Base-by-base conservation (phyloP, 2,329 filamentous ascomycete genomes). In the Exophiala oligosperma region DNA sequence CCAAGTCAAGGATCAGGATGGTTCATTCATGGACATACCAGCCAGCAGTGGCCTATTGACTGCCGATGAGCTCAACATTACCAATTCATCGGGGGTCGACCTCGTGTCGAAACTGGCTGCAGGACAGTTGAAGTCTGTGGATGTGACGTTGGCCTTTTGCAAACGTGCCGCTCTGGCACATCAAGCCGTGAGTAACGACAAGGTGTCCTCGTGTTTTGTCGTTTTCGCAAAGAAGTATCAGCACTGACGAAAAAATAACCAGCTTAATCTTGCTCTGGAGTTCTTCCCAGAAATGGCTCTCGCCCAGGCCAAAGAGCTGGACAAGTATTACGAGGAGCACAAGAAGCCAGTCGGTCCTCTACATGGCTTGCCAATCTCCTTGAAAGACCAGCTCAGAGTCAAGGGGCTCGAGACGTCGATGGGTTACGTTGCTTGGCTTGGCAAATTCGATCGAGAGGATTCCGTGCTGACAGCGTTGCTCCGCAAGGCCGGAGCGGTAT, bases 281-380 rank as follows among this genome's bases (percentile, higher is more conserved):
- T 77, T 79, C 23, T 76, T 82, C 47, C 81, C 83, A 63, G 72
- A 76, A 2, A 65, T 72, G 6, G 83, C 82, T 1, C 44, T 84
- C 0, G 53, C 72, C 9, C 73, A 73, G 6, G 81, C 81, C 0
- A 68, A 71, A 17, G 65, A 74, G 24, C 74, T 84, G 0, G 81
- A 84, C 52, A 67, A 70, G 0, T 72, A 81, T 59, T 56, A 74
- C 26, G 48, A 59, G 17, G 65, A 59, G 37, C 73, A 71, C 23
- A 73, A 73, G 0, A 70, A 67, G 44, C 72, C 78, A 0, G 66
- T 81, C 1, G 85, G 85, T 0, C 83, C 84, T 1, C 74, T 88
- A 0, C 85, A 88, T 64, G 85, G 85, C 2, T 72, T 87, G 2
- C 84, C 84, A 2, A 71, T 87, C 38, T 84, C 75, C 51, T 60